Percentiles rank a stretch among this genome's conserved stretches.
These are phyloP conservation scores for Nitzschia palea DNA, from an alignment of 108 stramenopile genomes.

Conservation along the genomic window DNA sequence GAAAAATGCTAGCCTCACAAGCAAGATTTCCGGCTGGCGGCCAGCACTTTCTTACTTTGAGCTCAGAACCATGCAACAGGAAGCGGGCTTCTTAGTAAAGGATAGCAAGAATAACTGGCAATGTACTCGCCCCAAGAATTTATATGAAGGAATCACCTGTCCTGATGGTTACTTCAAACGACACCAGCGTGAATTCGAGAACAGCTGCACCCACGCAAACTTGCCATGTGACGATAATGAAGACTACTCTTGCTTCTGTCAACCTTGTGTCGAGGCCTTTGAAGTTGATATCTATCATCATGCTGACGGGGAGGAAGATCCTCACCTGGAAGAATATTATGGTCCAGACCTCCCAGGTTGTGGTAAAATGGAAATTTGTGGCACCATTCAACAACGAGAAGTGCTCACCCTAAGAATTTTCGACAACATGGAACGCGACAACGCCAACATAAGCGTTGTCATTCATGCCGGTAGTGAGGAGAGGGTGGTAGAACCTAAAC, in stretches of 20 bases:
- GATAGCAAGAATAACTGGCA: constrained; percentile 2
- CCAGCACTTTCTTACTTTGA: constrained; percentile 31
- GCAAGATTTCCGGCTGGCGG: constrained; percentile 25
- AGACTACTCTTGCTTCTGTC: constrained; percentile 26
- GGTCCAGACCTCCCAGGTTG: constrained; percentile 21
- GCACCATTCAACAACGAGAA: constrained; percentile 7
- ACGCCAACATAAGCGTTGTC: background rate
- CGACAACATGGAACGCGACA: constrained; percentile 20
- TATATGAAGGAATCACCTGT: constrained; percentile 40
- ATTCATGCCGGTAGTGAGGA: background rate
- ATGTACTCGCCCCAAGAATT: constrained; percentile 23
- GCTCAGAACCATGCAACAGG: constrained; percentile 31
- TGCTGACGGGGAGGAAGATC: background rate
- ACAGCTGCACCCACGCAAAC: background rate
- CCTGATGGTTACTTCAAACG: constrained; percentile 15
- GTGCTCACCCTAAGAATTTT: constrained; percentile 1
- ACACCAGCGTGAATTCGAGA: background rate
- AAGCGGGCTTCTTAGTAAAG: constrained; percentile 22
- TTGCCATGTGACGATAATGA: constrained; percentile 9
- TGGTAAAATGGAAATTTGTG: constrained; percentile 31
- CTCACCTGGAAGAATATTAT: background rate
- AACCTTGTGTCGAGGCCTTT: constrained; percentile 32
- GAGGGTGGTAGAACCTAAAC: background rate
- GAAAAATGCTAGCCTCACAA: background rate
- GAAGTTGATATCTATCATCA: constrained; percentile 33